These are phyloP conservation scores for Chrysanthemum seticuspe DNA, from an alignment of 129 eudicot species.

Conservation along the genomic window DNA sequence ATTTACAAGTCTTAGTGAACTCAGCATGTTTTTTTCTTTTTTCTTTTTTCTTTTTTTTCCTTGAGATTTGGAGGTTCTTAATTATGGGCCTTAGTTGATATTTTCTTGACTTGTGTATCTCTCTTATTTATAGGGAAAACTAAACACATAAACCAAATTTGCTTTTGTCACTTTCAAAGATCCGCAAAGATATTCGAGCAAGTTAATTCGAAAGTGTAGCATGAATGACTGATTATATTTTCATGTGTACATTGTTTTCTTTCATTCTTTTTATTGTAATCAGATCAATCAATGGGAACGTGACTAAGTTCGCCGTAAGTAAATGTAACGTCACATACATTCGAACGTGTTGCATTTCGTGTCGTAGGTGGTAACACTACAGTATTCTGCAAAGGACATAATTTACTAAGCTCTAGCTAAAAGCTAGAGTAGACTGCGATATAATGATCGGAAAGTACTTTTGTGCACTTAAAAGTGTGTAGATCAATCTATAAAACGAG, in stretches of 20 bases:
- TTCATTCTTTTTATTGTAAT: background rate
- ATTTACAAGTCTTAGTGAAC: slow-evolving; percentile 20
- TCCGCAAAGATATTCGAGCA: background rate
- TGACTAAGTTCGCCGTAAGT: background rate
- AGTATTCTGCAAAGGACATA: no score
- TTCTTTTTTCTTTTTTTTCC: background rate
- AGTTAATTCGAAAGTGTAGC: slow-evolving; percentile 12
- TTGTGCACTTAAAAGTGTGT: no score
- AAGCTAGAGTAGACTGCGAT: no score
- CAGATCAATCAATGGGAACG: background rate
- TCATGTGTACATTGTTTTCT: background rate
- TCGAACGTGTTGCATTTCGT: no score
- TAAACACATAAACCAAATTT: slow-evolving; percentile 8
- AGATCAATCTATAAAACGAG: no score
- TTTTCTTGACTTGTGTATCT: slow-evolving; percentile 15
- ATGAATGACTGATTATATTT: slow-evolving; percentile 17
- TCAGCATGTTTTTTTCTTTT: slow-evolving; percentile 16
- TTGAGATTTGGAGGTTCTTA: background rate
- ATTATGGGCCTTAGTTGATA: background rate
- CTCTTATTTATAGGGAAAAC: slow-evolving; percentile 33
- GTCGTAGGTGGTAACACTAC: no score
- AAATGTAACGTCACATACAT: background rate
- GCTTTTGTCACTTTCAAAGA: slow-evolving; percentile 22
- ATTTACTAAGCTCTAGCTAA: no score
- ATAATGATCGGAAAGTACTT: no score